These are phyloP conservation scores for Lactifluus pinguis DNA, from an alignment of 768 basidiomycete species.

Conservation along the genomic window DNA sequence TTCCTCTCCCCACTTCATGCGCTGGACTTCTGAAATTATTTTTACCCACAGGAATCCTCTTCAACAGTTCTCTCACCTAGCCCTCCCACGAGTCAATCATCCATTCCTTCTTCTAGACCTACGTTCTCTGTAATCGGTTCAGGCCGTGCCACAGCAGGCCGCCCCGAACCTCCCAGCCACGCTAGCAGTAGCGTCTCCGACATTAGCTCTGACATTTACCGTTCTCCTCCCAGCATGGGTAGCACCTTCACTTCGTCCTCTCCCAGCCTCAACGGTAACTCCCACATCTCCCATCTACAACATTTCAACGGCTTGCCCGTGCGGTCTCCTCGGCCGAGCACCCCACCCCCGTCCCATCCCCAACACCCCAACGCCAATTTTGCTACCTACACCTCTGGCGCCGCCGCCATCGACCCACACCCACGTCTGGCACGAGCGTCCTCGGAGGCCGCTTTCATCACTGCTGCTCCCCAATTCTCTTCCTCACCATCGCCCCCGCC, in stretches of 20 bases:
- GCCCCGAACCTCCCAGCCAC: background rate
- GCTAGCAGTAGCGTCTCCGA: constrained; percentile 1
- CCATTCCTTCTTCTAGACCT: background rate
- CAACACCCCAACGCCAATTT: background rate
- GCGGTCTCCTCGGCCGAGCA: background rate
- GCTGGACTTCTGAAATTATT: background rate
- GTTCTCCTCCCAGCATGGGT: background rate
- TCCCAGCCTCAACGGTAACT: background rate
- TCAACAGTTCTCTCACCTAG: background rate
- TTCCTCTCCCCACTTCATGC: background rate
- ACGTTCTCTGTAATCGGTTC: background rate
- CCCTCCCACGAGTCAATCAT: background rate
- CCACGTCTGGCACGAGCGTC: background rate
- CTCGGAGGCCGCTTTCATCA: background rate
- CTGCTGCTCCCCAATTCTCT: background rate
- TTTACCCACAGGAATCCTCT: background rate
- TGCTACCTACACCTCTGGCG: background rate
- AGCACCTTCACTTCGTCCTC: background rate
- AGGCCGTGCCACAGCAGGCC: background rate
- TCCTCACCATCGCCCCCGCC: background rate
- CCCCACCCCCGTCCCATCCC: background rate
- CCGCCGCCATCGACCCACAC: background rate
- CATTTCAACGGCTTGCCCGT: background rate
- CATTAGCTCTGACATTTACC: background rate
- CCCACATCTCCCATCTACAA: background rate